These are phyloP conservation scores for Drechslera avenae DNA, from an alignment of 2,329 filamentous ascomycete species.

Conservation along the genomic window DNA sequence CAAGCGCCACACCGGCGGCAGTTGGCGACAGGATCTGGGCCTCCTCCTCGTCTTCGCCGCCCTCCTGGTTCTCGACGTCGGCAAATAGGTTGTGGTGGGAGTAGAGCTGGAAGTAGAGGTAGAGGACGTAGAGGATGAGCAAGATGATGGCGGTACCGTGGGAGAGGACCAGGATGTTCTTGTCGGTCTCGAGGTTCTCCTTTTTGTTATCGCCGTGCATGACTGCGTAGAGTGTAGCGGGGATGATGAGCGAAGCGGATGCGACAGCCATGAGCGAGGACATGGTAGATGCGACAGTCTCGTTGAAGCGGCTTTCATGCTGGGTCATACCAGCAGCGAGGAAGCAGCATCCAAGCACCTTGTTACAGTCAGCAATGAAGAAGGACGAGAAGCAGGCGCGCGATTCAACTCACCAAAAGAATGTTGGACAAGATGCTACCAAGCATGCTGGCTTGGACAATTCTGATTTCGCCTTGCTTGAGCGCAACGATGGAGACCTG, in stretches of 20 bases:
- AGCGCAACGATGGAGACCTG: slow-evolving; percentile 93
- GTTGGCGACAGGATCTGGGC: slow-evolving; percentile 53
- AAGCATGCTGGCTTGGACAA: slow-evolving; percentile 98
- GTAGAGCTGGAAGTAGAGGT: slow-evolving; percentile 62
- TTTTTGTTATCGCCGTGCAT: slow-evolving; percentile 48
- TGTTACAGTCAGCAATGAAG: slow-evolving; percentile 55
- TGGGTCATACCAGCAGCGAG: slow-evolving; percentile 55
- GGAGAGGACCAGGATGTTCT: slow-evolving; percentile 57
- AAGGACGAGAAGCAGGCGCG: background rate
- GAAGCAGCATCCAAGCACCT: slow-evolving; percentile 60
- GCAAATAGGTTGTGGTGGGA: slow-evolving; percentile 57
- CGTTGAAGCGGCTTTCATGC: slow-evolving; percentile 64
- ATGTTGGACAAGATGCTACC: slow-evolving; percentile 95
- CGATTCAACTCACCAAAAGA: slow-evolving; percentile 64
- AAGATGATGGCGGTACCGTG: slow-evolving; percentile 61
- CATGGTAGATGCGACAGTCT: slow-evolving; percentile 79
- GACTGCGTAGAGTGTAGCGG: slow-evolving; percentile 58
- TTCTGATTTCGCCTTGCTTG: slow-evolving; percentile 81
- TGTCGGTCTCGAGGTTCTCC: slow-evolving; percentile 49
- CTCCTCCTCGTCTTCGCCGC: slow-evolving; percentile 36
- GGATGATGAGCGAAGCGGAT: slow-evolving; percentile 59
- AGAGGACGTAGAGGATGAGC: slow-evolving; percentile 59
- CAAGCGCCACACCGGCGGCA: slow-evolving; percentile 53
- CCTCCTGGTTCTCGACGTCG: slow-evolving; percentile 42
- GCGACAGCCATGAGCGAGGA: slow-evolving; percentile 64